Evolutionary conservation across 257 asterid species (phyloP), one percentile per base, ranked within the genome.

Genomic region (Hygrophila difformis): DNA sequence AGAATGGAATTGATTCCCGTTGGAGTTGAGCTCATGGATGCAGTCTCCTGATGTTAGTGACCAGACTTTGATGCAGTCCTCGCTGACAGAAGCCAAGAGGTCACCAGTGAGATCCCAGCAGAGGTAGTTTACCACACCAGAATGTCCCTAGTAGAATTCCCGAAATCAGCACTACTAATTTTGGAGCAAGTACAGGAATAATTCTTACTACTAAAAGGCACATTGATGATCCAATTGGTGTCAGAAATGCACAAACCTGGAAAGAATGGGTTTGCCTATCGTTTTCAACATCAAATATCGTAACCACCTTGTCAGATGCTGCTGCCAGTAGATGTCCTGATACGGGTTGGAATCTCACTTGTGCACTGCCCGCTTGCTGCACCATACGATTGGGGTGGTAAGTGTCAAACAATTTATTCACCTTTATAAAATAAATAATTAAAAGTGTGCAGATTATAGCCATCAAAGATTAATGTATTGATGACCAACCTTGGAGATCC

Each of bases 321-420:
- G 97, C 97, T 47, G 99, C 99, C 59, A 91, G 69, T 49, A 76
- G 59, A 49, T 83, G 81, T 35, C 99, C 99, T 26, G 68, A 77
- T 60, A 66, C 34, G 38, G 99, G 97, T 61, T 83, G 97, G 66
- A 91, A 91, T 68, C 99, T 83, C 61, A 91, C 99, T 62, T 87
- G 99, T 12, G 95, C 83, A 54, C 82, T 83, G 60, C 99, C 99
- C 58, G 82, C 85, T 83, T 91, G 97, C 98, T 89, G 45, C 35
- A 56, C 57, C 39, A 52, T 39, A 34, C 44, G 56, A 49, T 35
- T 14, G 55, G 49, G 44, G 52, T 26, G n/a, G 31, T 26, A 26
- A 26, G 31, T n/a, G 0, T 51, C 17, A 50, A 12, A 24, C 26
- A 23, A 42, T 20, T 7, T 14, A 49, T 12, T 11, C 14, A 43